phyloP scores from a whole-genome alignment of 2,329 filamentous ascomycete species.

The Westerdykella aurantiaca region DNA sequence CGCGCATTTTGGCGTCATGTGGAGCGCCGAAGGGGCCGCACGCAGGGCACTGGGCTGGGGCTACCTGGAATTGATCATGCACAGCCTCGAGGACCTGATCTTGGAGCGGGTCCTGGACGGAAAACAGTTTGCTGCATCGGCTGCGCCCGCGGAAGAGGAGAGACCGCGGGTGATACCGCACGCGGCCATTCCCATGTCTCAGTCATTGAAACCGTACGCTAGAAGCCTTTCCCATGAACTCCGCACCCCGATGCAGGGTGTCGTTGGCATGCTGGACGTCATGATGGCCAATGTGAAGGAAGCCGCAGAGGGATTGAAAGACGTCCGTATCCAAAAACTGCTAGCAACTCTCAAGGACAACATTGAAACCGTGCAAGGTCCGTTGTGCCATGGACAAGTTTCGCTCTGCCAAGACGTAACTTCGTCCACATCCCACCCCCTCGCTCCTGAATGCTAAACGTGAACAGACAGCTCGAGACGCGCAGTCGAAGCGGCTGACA shows the following conservation, averaged over 20 bases:
- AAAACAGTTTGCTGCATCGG: conserved; percentile 37
- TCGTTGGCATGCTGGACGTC: conserved; percentile 70
- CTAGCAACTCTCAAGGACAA: conserved; percentile 61
- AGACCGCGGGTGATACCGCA: conserved; percentile 48
- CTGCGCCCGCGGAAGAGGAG: conserved; percentile 16
- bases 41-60: conserved; percentile 57
- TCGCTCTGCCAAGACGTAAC: too few relatives aligned
- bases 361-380: conserved; percentile 65
- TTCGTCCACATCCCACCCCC: not conserved
- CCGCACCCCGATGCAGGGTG: conserved; percentile 68
- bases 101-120: conserved; percentile 53
- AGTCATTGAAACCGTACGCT: conserved; percentile 66
- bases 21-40: conserved; percentile 57
- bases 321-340: conserved; percentile 48
- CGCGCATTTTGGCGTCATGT: conserved; percentile 67
- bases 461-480: conserved; percentile 60
- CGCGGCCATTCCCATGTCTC: conserved; percentile 52
- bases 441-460: conserved; percentile 6
- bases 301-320: conserved; percentile 54
- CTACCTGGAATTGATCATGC: conserved; percentile 62
- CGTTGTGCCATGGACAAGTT: conserved; percentile 8
- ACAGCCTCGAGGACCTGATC: conserved; percentile 63
- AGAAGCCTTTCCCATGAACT: conserved; percentile 66
- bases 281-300: conserved; percentile 69
- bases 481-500: conserved; percentile 68